Conservation (phyloP, 2,329 filamentous ascomycete species). For the Helicocarpus griseus region DNA sequence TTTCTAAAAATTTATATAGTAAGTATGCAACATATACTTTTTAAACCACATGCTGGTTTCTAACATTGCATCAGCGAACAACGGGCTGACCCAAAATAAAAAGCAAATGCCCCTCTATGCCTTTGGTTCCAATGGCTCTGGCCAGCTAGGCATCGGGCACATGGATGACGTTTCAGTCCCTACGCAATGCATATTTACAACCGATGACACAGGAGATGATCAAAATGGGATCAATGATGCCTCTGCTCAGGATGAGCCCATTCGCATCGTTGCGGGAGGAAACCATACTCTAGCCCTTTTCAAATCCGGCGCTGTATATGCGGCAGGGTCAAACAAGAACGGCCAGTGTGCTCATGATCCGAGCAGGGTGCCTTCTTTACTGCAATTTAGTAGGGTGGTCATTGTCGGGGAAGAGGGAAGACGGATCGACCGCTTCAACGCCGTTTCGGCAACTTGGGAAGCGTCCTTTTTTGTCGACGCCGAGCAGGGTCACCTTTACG, state of each 20-base stretch:
- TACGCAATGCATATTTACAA: conserved; percentile 49
- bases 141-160: conserved; percentile 64
- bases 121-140: conserved; percentile 67
- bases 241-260: conserved; percentile 10
- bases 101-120: conserved; percentile 46
- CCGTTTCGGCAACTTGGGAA: conserved; percentile 68
- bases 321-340: conserved; percentile 52
- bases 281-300: conserved; percentile 76
- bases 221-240: conserved; percentile 4
- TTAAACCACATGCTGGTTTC: neutral
- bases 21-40: neutral
- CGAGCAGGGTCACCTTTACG: conserved; percentile 43
- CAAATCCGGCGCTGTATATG: conserved; percentile 50
- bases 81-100: neutral
- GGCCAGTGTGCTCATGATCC: conserved; percentile 31
- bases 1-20: neutral
- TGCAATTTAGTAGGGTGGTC: conserved; percentile 21
- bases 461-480: conserved; percentile 53
- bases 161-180: conserved; percentile 60
- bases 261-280: conserved; percentile 55
- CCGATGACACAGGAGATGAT: conserved; percentile 6
- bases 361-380: conserved; percentile 8
- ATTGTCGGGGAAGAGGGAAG: conserved; percentile 10
- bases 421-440: conserved; percentile 28
- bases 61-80: neutral